Percentiles rank a stretch among this genome's conserved stretches.
Evolutionary conservation across 169 alveolate genomes (phyloP).

Genomic region (Blepharisma undulans): DNA sequence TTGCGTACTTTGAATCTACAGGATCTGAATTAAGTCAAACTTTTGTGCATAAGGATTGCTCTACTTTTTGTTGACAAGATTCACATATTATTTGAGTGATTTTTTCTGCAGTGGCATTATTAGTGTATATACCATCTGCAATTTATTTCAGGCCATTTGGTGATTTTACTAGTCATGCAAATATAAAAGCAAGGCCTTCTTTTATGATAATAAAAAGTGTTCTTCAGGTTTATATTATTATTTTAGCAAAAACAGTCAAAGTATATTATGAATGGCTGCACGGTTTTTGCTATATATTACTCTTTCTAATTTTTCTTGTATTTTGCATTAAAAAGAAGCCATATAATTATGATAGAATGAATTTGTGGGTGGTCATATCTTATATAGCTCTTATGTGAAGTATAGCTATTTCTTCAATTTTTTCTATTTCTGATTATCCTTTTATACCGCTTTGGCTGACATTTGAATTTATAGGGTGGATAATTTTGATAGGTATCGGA

Average conservation of each 20-base stretch:
- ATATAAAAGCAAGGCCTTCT: background rate
- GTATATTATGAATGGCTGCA: background rate
- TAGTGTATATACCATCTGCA: background rate
- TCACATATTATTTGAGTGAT: background rate
- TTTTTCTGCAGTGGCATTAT: background rate
- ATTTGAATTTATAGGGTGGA: background rate
- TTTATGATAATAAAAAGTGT: background rate
- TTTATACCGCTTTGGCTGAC: background rate
- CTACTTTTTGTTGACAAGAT: background rate
- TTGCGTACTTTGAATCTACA: background rate
- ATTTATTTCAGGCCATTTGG: background rate
- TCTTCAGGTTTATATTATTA: background rate
- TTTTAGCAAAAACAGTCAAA: background rate
- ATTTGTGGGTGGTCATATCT: background rate
- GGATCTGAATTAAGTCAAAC: background rate
- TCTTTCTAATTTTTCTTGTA: background rate
- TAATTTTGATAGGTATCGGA: background rate
- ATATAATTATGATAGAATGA: background rate
- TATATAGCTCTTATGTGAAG: background rate
- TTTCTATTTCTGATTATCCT: background rate
- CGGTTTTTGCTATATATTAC: background rate
- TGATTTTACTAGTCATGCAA: background rate
- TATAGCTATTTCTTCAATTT: background rate
- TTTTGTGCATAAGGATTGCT: background rate
- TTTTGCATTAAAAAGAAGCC: background rate